phyloP scores from a whole-genome alignment of 768 basidiomycete genomes.

The Krasilnikovozyma curviuscula region DNA sequence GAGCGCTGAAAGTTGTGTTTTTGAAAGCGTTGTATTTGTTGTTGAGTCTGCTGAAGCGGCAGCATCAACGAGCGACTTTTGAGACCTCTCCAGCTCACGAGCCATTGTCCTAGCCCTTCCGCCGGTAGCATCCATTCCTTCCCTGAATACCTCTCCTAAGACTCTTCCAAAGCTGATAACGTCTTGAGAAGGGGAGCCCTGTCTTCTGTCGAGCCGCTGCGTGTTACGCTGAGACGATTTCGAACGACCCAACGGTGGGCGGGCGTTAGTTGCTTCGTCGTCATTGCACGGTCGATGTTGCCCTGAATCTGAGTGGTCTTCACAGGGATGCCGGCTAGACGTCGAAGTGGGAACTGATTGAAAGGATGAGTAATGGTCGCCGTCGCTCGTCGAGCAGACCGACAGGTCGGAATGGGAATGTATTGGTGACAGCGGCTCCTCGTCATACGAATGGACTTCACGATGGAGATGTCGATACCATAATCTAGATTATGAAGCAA shows the following conservation, averaged over 20 bases:
- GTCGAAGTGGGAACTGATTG: not conserved
- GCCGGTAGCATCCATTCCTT: constrained; percentile 3
- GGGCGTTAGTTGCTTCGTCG: not conserved
- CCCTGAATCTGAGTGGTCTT: constrained; percentile 1
- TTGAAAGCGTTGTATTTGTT: not conserved
- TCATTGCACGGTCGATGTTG: not conserved
- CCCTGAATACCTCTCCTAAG: constrained; percentile 9
- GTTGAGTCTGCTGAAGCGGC: not conserved
- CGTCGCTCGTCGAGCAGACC: too few species aligned
- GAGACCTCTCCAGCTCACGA: not conserved
- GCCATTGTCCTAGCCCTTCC: not conserved
- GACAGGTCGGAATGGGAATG: too few species aligned
- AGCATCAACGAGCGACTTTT: not conserved
- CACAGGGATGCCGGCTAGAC: not conserved
- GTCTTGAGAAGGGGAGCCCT: not conserved
- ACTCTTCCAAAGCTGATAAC: constrained; percentile 3
- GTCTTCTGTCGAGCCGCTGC: not conserved
- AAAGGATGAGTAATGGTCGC: not conserved
- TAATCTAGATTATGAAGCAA: too few species aligned
- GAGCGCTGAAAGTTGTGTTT: too few species aligned
- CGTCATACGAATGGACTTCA: too few species aligned
- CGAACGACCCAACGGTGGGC: too few species aligned
- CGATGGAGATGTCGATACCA: too few species aligned
- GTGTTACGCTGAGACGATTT: not conserved
- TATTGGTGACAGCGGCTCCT: too few species aligned